Evolutionary conservation across 306 rosid genomes (phyloP), one percentile per base, ranked within the genome.

Genomic region (Cicer chorassanicum): DNA sequence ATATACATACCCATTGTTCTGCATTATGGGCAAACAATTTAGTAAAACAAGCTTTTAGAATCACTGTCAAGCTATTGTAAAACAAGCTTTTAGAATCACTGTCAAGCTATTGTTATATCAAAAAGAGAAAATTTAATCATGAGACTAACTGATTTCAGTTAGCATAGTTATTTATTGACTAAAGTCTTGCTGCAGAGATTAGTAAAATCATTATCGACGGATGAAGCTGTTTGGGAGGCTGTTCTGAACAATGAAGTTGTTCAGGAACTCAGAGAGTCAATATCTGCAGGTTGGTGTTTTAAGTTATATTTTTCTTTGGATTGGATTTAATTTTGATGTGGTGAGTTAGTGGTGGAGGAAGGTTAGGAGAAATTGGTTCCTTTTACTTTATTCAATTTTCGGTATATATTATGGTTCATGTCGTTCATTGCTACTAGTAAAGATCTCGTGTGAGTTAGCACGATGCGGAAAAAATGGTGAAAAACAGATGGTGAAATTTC

Each of bases 171-270:
- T 36, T 43, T 64, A 34, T 13, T 9, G 21, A 63, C 6, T 12
- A 6, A 54, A 14, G 14, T 65, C 50, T 11, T 80, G 80, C 41
- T 74, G 68, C 73, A 92, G 98, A 92, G 71, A 82, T 90, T 90
- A 87, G 96, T 92, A 68, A 74, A 83, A 61, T 84, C 98, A 18
- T 60, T 92, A 29, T 90, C 98, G 19, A 76, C 91, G 1, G 98
- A 92, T 79, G 82, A 45, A 79, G 82, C 87, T 13, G 89, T 92
- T 77, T 92, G 96, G 98, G 89, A 92, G 36, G 96, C 96, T 36
- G 87, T 92, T 65, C 56, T 87, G 86, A 86, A 86, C 78, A 92
- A 92, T 75, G 92, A 89, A 74, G 87, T 44, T 65, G 94, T 92
- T 66, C 83, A 76, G 7, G 90, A 90, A 85, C 82, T 92, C 6